phyloP scores from a whole-genome alignment of 139 green algal genomes.

The Pedinophyceae sp. region DNA sequence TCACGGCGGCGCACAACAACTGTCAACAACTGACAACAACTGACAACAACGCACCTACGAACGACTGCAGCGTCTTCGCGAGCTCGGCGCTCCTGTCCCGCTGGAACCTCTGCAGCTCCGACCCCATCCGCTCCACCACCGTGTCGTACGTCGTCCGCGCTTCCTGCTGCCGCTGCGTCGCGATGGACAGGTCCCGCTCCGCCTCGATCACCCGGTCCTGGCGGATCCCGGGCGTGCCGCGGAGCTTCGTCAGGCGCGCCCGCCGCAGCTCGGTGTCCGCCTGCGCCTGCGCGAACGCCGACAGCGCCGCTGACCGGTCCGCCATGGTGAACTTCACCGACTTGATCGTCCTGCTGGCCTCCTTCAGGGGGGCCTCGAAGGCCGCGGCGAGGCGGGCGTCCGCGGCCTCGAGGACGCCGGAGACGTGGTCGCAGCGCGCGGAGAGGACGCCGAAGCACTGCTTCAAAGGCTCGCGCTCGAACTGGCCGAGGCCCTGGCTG shows the following conservation, averaged over 20 bases:
- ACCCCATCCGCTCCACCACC: conserved; percentile 53
- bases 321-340: conserved; percentile 44
- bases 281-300: conserved; percentile 19
- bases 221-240: conserved; percentile 51
- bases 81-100: conserved; percentile 12
- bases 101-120: conserved; percentile 45
- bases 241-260: conserved; percentile 48
- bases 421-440: conserved; percentile 9
- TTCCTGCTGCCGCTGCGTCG: conserved; percentile 27
- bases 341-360: conserved; percentile 49
- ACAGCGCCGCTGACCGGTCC: conserved; percentile 39
- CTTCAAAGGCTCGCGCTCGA: conserved; percentile 22
- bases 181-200: conserved; percentile 49
- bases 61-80: background rate
- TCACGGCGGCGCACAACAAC: no score
- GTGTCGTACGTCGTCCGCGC: conserved; percentile 34
- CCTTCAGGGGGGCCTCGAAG: conserved; percentile 77
- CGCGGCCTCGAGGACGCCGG: conserved; percentile 1
- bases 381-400: conserved; percentile 12
- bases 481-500: conserved; percentile 32
- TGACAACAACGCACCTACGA: no score
- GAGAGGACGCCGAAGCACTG: conserved; percentile 10
- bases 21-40: no score
- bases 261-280: conserved; percentile 52
- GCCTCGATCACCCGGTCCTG: conserved; percentile 41